phyloP scores from a whole-genome alignment of 345 rosid species.

The Acer campestre region DNA sequence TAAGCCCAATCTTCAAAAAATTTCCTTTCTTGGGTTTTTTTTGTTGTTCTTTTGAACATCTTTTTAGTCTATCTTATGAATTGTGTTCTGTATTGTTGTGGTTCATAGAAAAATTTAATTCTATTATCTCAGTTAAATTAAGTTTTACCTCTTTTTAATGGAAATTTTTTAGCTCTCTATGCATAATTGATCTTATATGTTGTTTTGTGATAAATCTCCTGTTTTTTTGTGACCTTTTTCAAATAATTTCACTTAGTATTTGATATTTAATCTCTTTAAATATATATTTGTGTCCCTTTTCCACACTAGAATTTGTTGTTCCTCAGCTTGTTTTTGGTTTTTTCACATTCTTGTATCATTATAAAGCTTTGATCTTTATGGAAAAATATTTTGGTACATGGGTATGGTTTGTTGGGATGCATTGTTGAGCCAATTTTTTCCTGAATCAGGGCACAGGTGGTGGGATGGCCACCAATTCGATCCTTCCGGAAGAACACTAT shows the following conservation, averaged over 20 bases:
- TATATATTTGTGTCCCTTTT: no score
- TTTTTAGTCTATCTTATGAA: no score
- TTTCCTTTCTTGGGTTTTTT: no score
- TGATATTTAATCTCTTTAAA: no score
- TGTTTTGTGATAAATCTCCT: background rate
- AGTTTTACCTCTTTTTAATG: background rate
- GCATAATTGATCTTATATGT: background rate
- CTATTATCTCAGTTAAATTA: background rate
- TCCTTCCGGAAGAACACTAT: conserved; percentile 57
- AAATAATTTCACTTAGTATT: no score
- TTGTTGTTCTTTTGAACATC: background rate
- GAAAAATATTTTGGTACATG: background rate
- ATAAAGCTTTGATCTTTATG: background rate
- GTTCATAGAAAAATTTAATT: background rate
- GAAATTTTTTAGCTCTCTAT: background rate
- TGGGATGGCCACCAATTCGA: conserved; percentile 72
- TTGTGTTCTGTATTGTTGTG: background rate
- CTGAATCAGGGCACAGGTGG: conserved; percentile 58
- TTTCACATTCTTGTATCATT: background rate
- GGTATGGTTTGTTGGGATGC: background rate
- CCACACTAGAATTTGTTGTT: no score
- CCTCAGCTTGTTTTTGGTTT: no score
- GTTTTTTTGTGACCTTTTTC: no score
- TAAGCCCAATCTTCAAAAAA: conserved; percentile 24
- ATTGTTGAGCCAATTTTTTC: conserved; percentile 16